A percentile compares a stretch with the other conserved stretches of the same genome.
Evolutionary conservation across 805 yeast genomes (phyloP).

Genomic region (Lipomyces chichibuensis): DNA sequence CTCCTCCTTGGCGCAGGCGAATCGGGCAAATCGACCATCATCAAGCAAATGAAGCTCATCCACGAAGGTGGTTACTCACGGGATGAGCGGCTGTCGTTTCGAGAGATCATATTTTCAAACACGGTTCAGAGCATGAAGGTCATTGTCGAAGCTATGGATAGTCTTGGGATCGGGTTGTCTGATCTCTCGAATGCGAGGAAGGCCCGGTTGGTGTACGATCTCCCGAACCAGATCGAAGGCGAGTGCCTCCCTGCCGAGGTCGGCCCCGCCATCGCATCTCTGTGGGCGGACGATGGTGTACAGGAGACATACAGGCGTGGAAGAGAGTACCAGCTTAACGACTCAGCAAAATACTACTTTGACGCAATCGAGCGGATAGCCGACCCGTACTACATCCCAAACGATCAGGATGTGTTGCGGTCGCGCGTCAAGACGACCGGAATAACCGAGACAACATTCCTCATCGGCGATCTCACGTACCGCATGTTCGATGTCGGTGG

Average conservation of each 20-base stretch:
- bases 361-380: conserved; percentile 70
- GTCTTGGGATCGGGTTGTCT: conserved; percentile 65
- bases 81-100: conserved; percentile 76
- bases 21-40: conserved; percentile 89
- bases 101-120: conserved; percentile 92
- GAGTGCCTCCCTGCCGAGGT: conserved; percentile 52
- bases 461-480: conserved; percentile 65
- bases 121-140: conserved; percentile 51
- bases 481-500: conserved; percentile 96
- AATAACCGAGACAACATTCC: conserved; percentile 81
- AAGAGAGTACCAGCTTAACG: conserved; percentile 85
- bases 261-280: conserved; percentile 66
- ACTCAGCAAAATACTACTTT: conserved; percentile 80
- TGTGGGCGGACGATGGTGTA: conserved; percentile 65
- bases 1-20: conserved; percentile 88
- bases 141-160: conserved; percentile 58
- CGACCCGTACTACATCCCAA: conserved; percentile 64
- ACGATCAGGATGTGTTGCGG: conserved; percentile 79
- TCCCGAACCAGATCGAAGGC: conserved; percentile 29
- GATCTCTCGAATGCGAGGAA: conserved; percentile 52
- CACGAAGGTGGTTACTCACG: conserved; percentile 84
- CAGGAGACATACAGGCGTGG: conserved; percentile 52
- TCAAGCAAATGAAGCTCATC: conserved; percentile 81
- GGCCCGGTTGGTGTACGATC: conserved; percentile 14
- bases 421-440: conserved; percentile 97